Conservation (phyloP, 2,329 filamentous ascomycete genomes). For the Neofusicoccum kwambonambiense region DNA sequence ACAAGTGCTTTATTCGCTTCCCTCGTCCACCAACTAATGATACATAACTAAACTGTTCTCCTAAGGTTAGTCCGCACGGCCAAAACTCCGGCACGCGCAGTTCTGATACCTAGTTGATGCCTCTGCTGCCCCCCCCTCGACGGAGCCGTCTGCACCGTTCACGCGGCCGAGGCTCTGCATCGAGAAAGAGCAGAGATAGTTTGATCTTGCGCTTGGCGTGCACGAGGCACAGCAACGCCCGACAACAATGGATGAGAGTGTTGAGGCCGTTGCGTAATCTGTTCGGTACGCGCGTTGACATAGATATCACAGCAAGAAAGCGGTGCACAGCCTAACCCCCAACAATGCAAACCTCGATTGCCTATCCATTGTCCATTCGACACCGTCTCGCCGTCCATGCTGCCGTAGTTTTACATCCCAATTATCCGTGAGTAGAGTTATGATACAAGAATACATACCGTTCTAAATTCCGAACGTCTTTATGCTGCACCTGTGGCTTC, state of each 20-base stretch:
- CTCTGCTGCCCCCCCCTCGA: neutral
- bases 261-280: conserved; percentile 2
- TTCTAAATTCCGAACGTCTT: neutral
- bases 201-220: conserved; percentile 13
- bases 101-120: conserved; percentile 12
- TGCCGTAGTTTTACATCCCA: neutral
- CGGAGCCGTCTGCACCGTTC: conserved; percentile 3
- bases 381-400: conserved; percentile 1
- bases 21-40: neutral
- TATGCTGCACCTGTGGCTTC: conserved; percentile 6
- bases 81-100: conserved; percentile 4
- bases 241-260: neutral
- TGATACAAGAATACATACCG: conserved; percentile 16
- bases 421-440: conserved; percentile 17
- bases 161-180: conserved; percentile 9
- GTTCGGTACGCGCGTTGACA: conserved; percentile 1
- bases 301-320: neutral
- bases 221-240: conserved; percentile 6
- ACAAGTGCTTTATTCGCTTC: neutral
- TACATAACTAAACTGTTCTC: neutral
- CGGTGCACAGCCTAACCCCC: neutral
- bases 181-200: neutral
- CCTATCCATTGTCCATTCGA: neutral
- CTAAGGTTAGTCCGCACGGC: conserved; percentile 15
- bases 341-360: neutral